Evolutionary conservation across 1,284 basidiomycete species (phyloP), one percentile per base, ranked within the genome.

Genomic region (Flammula alnicola): DNA sequence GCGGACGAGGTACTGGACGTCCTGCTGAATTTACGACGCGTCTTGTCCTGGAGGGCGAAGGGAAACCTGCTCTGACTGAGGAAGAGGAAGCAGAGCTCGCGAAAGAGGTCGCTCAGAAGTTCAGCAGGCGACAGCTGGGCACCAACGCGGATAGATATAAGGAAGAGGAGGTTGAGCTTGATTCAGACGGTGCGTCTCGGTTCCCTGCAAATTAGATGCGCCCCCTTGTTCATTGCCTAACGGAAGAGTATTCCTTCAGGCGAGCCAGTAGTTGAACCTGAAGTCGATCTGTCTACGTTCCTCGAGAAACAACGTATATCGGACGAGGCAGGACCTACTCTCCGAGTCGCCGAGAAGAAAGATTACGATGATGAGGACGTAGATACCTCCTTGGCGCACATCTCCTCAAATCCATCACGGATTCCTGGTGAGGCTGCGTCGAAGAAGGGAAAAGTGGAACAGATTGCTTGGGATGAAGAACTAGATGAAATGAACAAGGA

Each of bases 81-180:
- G 75, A 77, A 25, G 71, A 74, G 30, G 72, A 76, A 37, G 74
- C 73, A 3, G 79, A 80, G 54, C 77, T 78, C 45, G 73, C 71
- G 5, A 68, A 72, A 33, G 84, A 82, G 59, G 54, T 70, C 9
- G 69, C 68, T 11, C 64, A 63, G 35, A 84, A 78, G 59, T 90
- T 78, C 50, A 66, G 78, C 19, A 72, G 73, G 53, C 75, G 88
- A 40, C 69, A 81, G 43, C 70, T 91, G 10, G 81, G 74, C 8
- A 77, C 83, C 5, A 91, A 91, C 61, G 83, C 73, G 0, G 86
- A 89, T 72, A 75, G 87, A 47, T 91, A 90, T 62, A 75, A 63
- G 14, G 88, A 90, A 65, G 77, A 78, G 17, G 82, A 81, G 49
- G 79, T 80, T 1, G 80, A 84, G 55, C 66, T 87, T 27, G 81